These are phyloP conservation scores for Botrytis medusae DNA, from an alignment of 2,329 filamentous ascomycete species.

Conservation along the genomic window DNA sequence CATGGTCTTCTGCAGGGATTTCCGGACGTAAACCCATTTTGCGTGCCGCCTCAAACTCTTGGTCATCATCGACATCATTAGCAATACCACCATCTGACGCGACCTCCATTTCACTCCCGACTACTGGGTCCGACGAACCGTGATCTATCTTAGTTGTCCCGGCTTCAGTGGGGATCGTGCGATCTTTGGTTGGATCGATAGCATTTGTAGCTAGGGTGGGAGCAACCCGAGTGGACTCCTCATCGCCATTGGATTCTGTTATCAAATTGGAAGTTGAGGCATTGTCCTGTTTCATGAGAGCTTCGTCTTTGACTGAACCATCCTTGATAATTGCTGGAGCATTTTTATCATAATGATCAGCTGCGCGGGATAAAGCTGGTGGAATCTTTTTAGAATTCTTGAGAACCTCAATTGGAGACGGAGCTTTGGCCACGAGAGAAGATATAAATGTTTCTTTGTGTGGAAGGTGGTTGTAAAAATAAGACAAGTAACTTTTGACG, in stretches of 20 bases:
- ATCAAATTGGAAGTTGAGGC: background rate
- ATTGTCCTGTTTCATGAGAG: background rate
- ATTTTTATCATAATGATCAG: constrained; percentile 5
- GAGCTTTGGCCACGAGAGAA: background rate
- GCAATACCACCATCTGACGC: background rate
- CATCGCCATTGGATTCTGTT: background rate
- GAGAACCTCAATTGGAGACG: background rate
- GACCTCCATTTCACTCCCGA: background rate
- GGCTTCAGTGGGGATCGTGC: background rate
- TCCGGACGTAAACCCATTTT: background rate
- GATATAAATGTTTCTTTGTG: background rate
- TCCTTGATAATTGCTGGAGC: background rate
- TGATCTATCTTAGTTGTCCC: background rate
- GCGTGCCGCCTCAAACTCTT: background rate
- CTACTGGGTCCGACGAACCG: background rate
- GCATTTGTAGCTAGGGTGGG: background rate
- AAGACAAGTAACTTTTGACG: constrained; percentile 18
- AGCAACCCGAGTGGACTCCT: background rate
- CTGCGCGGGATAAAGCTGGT: background rate
- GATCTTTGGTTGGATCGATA: background rate
- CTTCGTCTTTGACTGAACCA: background rate
- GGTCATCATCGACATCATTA: background rate
- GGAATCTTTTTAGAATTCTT: background rate
- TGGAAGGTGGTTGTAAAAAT: constrained; percentile 22
- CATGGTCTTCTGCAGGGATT: constrained; percentile 8